Base-by-base conservation (phyloP, 768 basidiomycete species). In the Kwoniella bestiolae region DNA sequence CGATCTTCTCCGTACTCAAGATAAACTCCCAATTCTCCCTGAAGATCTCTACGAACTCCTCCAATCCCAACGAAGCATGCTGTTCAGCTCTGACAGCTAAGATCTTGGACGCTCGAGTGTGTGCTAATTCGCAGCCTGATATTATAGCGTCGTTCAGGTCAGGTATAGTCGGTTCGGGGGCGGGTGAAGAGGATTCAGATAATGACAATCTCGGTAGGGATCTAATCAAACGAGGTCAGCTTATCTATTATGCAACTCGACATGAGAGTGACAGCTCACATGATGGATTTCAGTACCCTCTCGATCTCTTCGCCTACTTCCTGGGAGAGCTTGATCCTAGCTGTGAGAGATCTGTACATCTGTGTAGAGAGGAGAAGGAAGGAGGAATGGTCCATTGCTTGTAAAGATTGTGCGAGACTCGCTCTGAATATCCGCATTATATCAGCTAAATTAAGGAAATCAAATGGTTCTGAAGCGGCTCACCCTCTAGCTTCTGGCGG, bases 1-100 rank as follows among this genome's bases (percentile, higher is more conserved):
- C 91, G 29, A 96, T 83, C 29, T 88, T 86, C 79, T 99, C 95
- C 75, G 91, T 92, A 69, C 85, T 85, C 26, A 96, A 86, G 8
- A 98, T 92, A 71, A 98, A 98, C 26, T 85, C 82, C 95, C 95
- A 97, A 1, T 90, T 88, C 70, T 87, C 85, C 60, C 89, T 88
- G 84, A 94, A 95, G 63, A 97, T 84, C 11, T 84, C 85, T 34
- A 91, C 83, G 82, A 98, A 98, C 49, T 89, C 87, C 3, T 84
- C 82, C 34, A 97, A 82, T 25, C 87, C 84, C 25, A 98, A 85
- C 12, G 85, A 82, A 0, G 90, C 85, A 78, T 95, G 91, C 68
- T 89, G 88, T 67, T 95, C 92, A 14, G 89, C 84, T 29, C 95
- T 87, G 6, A 87, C 83, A 45, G 86, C 83, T 44, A 97, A 82